A percentile compares a stretch with the other conserved stretches of the same genome.
phyloP scores from a whole-genome alignment of 2,329 filamentous ascomycete species.

The Orbilia oligospora region DNA sequence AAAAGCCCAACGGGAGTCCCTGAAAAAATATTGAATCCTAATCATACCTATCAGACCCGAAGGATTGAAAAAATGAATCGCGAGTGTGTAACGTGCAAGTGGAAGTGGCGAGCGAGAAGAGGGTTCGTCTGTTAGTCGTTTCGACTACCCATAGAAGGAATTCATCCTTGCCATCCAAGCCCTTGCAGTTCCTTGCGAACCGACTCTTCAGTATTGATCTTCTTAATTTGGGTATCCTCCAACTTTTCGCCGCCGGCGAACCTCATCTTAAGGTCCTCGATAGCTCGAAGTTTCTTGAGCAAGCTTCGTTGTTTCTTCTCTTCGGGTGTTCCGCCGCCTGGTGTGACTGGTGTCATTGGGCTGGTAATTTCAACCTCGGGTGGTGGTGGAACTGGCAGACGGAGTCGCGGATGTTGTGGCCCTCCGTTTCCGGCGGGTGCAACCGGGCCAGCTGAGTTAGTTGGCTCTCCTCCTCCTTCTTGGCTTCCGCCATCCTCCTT shows the following conservation, averaged over 20 bases:
- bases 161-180: constrained; percentile 70
- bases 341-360: constrained; percentile 71
- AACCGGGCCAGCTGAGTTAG: constrained; percentile 65
- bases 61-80: constrained; percentile 14
- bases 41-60: constrained; percentile 32
- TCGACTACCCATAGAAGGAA: not conserved
- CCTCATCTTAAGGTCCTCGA: constrained; percentile 98
- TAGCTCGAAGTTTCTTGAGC: constrained; percentile 96
- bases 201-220: constrained; percentile 88
- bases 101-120: constrained; percentile 12
- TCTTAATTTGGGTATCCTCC: constrained; percentile 98
- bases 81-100: constrained; percentile 1
- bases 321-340: constrained; percentile 70
- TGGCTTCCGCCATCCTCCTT: constrained; percentile 57
- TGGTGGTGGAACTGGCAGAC: constrained; percentile 63
- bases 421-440: constrained; percentile 63
- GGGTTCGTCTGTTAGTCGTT: not conserved
- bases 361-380: constrained; percentile 65
- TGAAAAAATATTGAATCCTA: constrained; percentile 29
- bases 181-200: constrained; percentile 86
- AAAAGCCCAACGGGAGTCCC: not conserved
- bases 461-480: constrained; percentile 48
- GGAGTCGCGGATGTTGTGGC: constrained; percentile 64
- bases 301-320: constrained; percentile 92
- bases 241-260: constrained; percentile 94